Base-by-base conservation (phyloP, 441 rosid species). In the Pelargonium exstipulatum region DNA sequence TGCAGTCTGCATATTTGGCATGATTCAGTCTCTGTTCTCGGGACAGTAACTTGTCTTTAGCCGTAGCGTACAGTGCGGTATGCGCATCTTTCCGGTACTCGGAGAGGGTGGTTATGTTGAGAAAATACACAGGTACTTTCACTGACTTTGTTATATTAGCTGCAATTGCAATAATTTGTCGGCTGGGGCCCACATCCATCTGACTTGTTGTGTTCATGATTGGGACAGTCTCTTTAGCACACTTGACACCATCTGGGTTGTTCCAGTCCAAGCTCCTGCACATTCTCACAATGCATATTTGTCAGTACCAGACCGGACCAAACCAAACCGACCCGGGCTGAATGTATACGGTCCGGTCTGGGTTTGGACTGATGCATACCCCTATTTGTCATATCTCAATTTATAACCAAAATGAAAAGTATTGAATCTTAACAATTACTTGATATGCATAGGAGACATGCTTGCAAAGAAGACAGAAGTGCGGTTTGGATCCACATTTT, bases 381-480 rank as follows among this genome's bases (percentile, higher is more conserved):
- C 4, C 4, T 20, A 20, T 26, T 26, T 26, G 32, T 26, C 32
- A 26, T 2, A 26, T 26, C 32, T 26, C 32, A 26, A 26, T 26
- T 3, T 26, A 26, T 26, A 26, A 2, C 32, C 32, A 26, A 26
- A 26, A 26, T 26, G 32, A 26, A 26, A 20, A 20, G 22, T 20
- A 20, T 20, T 20, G 22, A 20, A 20, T 20, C 22, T 20, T 20
- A 20, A 1, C 22, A 20, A 0, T 9, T 70, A 78, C 86, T 68
- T 81, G 62, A 64, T 2, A 71, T 86, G 92, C 57, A 69, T 13
- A 0, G 93, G 88, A 71, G 94, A 79, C 84, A 75, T 62, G 76
- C 88, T 80, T 73, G 82, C 85, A 77, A 88, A 88, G 82, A 86
- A 86, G 66, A 88, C 72, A 0, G 72, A 42, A 17, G 89, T 82